phyloP scores from a whole-genome alignment of 2,329 filamentous ascomycete genomes.

The Colletotrichum theobromicola region DNA sequence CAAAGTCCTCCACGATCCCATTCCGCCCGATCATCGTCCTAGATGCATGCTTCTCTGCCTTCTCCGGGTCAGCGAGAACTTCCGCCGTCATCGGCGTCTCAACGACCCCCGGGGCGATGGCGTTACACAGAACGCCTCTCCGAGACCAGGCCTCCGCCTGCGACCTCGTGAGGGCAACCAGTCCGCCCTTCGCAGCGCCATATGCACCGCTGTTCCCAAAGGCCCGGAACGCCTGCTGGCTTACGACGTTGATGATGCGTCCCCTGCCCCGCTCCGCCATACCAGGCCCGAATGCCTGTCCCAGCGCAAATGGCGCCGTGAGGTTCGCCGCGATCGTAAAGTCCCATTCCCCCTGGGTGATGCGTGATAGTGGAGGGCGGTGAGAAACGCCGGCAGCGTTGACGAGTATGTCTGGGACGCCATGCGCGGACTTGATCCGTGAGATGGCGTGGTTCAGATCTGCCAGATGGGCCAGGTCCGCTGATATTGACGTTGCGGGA shows the following conservation, averaged over 20 bases:
- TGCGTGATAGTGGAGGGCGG: constrained; percentile 32
- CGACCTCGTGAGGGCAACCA: constrained; percentile 34
- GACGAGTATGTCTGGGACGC: constrained; percentile 35
- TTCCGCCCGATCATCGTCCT: constrained; percentile 36
- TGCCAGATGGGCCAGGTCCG: constrained; percentile 24
- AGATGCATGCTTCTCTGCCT: constrained; percentile 27
- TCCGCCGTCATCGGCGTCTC: constrained; percentile 30
- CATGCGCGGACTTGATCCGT: constrained; percentile 20
- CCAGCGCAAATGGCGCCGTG: constrained; percentile 34
- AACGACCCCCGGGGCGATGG: constrained; percentile 35
- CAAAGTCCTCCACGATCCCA: constrained; percentile 35
- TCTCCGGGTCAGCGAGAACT: constrained; percentile 26
- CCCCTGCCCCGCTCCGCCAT: constrained; percentile 36
- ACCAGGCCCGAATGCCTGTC: constrained; percentile 34
- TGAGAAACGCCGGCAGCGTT: constrained; percentile 36
- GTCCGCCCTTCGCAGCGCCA: constrained; percentile 35
- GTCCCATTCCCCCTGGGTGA: constrained; percentile 34
- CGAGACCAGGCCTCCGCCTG: constrained; percentile 40
- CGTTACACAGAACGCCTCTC: constrained; percentile 36
- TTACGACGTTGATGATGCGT: constrained; percentile 37
- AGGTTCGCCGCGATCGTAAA: constrained; percentile 36
- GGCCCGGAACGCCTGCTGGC: constrained; percentile 35
- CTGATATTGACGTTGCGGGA: constrained; percentile 24
- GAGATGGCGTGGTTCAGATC: constrained; percentile 25
- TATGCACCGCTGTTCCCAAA: constrained; percentile 38